Conservation (phyloP, 805 yeast species). For the Metschnikowia matae region DNA sequence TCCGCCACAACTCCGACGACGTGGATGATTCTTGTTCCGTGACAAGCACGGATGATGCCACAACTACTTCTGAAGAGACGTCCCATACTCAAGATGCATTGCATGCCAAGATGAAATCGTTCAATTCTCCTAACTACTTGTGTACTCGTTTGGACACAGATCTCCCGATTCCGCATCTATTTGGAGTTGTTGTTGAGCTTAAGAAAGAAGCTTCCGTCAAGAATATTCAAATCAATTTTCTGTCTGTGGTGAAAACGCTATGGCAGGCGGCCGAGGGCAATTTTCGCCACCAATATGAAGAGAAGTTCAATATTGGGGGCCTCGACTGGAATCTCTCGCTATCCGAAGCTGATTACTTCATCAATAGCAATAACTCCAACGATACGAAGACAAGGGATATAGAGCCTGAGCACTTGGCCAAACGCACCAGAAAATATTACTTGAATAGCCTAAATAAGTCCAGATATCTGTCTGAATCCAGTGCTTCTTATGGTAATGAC, state of each 20-base stretch:
- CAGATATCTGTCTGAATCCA: conserved; percentile 5
- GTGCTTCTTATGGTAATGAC: conserved; percentile 4
- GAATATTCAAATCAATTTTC: conserved; percentile 39
- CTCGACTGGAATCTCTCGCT: conserved; percentile 40
- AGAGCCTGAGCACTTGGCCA: conserved; percentile 42
- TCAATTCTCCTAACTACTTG: conserved; percentile 35
- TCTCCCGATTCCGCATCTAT: conserved; percentile 46
- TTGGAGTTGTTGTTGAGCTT: conserved; percentile 48
- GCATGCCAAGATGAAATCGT: conserved; percentile 19
- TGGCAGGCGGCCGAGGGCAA: conserved; percentile 57
- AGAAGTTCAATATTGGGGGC: conserved; percentile 46
- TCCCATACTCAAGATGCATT: conserved; percentile 8
- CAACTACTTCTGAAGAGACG: background rate
- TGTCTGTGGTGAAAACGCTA: conserved; percentile 39
- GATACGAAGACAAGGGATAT: conserved; percentile 40
- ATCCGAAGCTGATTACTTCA: conserved; percentile 43
- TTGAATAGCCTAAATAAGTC: conserved; percentile 6
- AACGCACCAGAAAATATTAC: conserved; percentile 32
- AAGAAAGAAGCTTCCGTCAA: conserved; percentile 36
- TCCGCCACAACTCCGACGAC: background rate
- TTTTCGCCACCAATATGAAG: conserved; percentile 40
- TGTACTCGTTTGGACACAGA: conserved; percentile 36
- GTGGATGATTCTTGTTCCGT: background rate
- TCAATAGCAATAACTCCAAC: conserved; percentile 39
- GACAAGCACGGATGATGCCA: background rate